Base-by-base conservation (phyloP, 345 rosid species). In the Brassica napus region DNA sequence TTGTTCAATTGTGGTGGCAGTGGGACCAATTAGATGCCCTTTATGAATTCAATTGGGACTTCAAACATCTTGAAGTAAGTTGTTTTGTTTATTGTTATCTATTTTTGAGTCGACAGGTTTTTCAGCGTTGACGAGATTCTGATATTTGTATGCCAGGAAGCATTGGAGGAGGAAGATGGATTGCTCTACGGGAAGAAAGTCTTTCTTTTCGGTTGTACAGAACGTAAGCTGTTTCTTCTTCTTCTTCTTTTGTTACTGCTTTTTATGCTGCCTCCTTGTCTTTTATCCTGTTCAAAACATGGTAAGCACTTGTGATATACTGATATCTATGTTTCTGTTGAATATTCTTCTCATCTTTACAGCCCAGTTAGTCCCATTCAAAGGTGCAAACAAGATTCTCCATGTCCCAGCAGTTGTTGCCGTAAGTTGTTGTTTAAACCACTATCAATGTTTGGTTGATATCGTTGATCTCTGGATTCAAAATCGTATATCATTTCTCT, bases 161-260 rank as follows among this genome's bases (percentile, higher is more conserved):
- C 97, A 61, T 86, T 96, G 81, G 99, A 96, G 75, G 97, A 93
- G 79, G 97, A 93, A 82, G 97, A 91, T 15, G 97, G 98, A 30
- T 71, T 75, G 84, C 91, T 96, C 15, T 75, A 84, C 44, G 93
- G 93, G 64, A 78, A 88, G 85, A 91, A 85, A 81, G 98, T 89
- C 54, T 96, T 82, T 86, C 84, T 96, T 74, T 96, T 93, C 60
- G 97, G 93, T 65, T 88, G 89, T 82, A 86, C 98, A 15, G 99
- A 96, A 79, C 99, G 99, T 96, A 89, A 85, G 98, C 81, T 73
- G 59, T 12, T 81, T 59, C 64, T 59, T 61, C 30, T 18, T 18
- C 21, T 18, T 18, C 21, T 18, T 18, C 21, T 18, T 18, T 18
- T 18, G 21, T 18, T 18, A 4, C 59, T 47, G 35, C 58, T 14